These are phyloP conservation scores for Thermothielavioides terrestris DNA, from an alignment of 495 filamentous ascomycete genomes.

Conservation along the genomic window DNA sequence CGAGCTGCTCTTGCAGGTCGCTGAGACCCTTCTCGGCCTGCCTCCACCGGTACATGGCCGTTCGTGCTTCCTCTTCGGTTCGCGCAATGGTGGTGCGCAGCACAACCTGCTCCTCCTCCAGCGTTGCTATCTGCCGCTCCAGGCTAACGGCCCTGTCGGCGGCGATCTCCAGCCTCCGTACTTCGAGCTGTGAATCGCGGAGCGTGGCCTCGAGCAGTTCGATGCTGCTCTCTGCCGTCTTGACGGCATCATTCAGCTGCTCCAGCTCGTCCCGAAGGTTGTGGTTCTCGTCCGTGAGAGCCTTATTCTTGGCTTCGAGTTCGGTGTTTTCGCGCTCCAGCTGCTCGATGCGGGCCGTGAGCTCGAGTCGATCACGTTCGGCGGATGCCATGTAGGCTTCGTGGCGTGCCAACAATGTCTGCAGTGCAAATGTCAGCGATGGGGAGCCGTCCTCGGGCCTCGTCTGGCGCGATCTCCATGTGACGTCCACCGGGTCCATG, in stretches of 20 bases:
- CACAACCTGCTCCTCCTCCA: conserved; percentile 72
- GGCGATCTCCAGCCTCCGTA: conserved; percentile 62
- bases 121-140: conserved; percentile 63
- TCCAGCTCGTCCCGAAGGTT: conserved; percentile 73
- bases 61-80: conserved; percentile 61
- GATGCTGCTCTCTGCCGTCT: conserved; percentile 66
- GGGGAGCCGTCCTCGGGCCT: conserved; percentile 12
- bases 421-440: conserved; percentile 45
- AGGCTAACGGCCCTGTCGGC: conserved; percentile 66
- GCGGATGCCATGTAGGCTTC: conserved; percentile 87
- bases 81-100: conserved; percentile 56
- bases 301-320: conserved; percentile 64
- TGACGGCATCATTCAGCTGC: conserved; percentile 61
- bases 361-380: conserved; percentile 65
- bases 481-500: conserved; percentile 6
- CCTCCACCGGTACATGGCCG: conserved; percentile 72
- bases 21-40: conserved; percentile 65
- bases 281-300: conserved; percentile 71
- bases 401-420: conserved; percentile 87
- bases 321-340: conserved; percentile 70
- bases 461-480: conserved; percentile 3
- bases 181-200: conserved; percentile 63
- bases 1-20: conserved; percentile 76
- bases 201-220: conserved; percentile 62
- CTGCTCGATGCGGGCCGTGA: conserved; percentile 60